Conservation (phyloP, 371 early-diverging fungal species). For the Apophysomyces variabilis region DNA sequence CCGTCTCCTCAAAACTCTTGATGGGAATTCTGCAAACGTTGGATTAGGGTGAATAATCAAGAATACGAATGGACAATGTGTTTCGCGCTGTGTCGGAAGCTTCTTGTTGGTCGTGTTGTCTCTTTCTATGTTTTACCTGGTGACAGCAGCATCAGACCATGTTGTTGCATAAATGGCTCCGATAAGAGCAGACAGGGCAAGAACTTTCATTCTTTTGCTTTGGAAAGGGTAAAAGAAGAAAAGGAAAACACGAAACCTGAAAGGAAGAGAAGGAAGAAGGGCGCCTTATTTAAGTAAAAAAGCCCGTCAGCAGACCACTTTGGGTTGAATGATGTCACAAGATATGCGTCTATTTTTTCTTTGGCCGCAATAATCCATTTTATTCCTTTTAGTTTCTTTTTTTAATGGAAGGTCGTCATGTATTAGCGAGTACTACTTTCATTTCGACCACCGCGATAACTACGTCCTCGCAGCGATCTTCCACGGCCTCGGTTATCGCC, state of each 20-base stretch:
- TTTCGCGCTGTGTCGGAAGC: too few relatives aligned
- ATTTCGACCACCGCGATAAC: conserved; percentile 36
- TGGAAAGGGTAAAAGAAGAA: conserved; percentile 16
- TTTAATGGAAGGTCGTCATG: too few relatives aligned
- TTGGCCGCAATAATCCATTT: too few relatives aligned
- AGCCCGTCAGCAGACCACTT: background rate
- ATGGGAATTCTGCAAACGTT: conserved; percentile 58
- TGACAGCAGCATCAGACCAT: conserved; percentile 32
- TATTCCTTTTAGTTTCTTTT: too few relatives aligned
- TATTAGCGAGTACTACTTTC: conserved; percentile 1
- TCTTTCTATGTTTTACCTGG: conserved; percentile 29
- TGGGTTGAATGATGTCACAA: too few relatives aligned
- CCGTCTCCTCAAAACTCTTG: conserved; percentile 69
- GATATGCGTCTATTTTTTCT: too few relatives aligned
- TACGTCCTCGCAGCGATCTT: conserved; percentile 29
- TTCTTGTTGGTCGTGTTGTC: background rate
- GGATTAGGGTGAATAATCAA: too few relatives aligned
- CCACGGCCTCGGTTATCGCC: conserved; percentile 26
- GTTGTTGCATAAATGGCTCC: conserved; percentile 19
- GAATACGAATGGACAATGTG: too few relatives aligned
- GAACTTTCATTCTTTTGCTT: conserved; percentile 33
- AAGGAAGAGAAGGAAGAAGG: conserved; percentile 10
- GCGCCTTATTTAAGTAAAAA: background rate
- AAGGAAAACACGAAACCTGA: conserved; percentile 15
- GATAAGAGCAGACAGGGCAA: conserved; percentile 36